phyloP scores from a whole-genome alignment of 148 eudicot species.

The Talinum fruticosum region DNA sequence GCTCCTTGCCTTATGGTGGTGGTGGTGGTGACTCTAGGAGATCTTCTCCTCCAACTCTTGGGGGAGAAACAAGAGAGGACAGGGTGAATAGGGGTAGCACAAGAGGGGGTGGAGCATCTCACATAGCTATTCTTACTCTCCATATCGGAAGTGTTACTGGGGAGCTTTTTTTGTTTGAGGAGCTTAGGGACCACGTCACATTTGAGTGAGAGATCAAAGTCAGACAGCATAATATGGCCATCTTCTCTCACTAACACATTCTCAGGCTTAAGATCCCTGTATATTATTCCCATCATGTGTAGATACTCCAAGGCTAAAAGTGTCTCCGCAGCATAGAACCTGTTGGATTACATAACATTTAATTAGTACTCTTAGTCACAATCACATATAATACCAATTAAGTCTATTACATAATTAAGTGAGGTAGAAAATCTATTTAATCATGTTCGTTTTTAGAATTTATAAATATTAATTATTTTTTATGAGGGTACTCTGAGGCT shows the following conservation, averaged over 20 bases:
- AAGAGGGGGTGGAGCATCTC: conserved; percentile 50
- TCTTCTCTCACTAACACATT: conserved; percentile 73
- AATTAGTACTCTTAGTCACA: no score
- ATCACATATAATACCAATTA: no score
- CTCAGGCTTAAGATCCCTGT: conserved; percentile 73
- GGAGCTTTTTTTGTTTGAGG: conserved; percentile 33
- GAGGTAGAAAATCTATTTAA: no score
- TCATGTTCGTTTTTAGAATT: no score
- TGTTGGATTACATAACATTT: conserved; percentile 14
- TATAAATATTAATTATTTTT: no score
- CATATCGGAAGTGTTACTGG: background rate
- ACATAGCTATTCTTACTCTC: conserved; percentile 12
- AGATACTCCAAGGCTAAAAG: conserved; percentile 68
- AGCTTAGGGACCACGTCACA: conserved; percentile 65
- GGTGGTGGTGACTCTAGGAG: conserved; percentile 26
- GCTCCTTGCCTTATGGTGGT: conserved; percentile 29
- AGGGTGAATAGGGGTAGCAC: conserved; percentile 56
- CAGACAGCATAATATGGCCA: conserved; percentile 83
- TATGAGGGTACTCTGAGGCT: conserved; percentile 71
- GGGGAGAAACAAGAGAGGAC: conserved; percentile 62
- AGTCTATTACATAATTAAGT: no score
- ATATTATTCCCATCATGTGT: conserved; percentile 81
- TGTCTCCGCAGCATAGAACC: conserved; percentile 74
- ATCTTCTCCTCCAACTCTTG: conserved; percentile 23
- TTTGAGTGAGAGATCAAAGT: conserved; percentile 67